phyloP scores from a whole-genome alignment of 768 basidiomycete species.

The Cubamyces sp. region DNA sequence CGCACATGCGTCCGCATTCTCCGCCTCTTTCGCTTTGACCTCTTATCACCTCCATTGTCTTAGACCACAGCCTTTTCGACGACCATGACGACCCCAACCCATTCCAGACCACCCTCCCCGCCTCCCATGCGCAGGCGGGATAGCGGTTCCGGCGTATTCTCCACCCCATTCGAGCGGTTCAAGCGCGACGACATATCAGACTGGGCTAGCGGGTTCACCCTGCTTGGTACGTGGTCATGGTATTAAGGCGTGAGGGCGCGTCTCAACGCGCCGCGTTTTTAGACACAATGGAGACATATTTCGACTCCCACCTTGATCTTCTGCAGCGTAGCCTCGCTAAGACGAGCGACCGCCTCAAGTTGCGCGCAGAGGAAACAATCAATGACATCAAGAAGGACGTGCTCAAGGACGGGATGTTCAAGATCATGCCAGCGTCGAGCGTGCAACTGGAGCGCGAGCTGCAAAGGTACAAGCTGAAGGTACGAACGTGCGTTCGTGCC shows the following conservation, averaged over 20 bases:
- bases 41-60: constrained; percentile 1
- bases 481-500: constrained; percentile 20
- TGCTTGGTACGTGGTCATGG: constrained; percentile 62
- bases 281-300: constrained; percentile 96
- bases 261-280: constrained; percentile 16
- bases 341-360: constrained; percentile 82
- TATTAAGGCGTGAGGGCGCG: not conserved
- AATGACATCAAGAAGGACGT: constrained; percentile 50
- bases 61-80: not conserved
- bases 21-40: constrained; percentile 11
- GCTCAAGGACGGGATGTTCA: constrained; percentile 45
- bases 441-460: constrained; percentile 84
- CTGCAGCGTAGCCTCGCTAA: constrained; percentile 85
- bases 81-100: constrained; percentile 20
- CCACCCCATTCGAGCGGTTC: constrained; percentile 73
- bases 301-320: constrained; percentile 86
- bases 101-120: constrained; percentile 46
- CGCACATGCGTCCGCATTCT: constrained; percentile 22
- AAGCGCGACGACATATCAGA: constrained; percentile 75
- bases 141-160: constrained; percentile 57
- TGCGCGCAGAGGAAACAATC: constrained; percentile 76
- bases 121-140: constrained; percentile 35
- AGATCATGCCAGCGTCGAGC: constrained; percentile 62
- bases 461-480: constrained; percentile 86
- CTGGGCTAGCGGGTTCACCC: constrained; percentile 81